Evolutionary conservation across 306 rosid species (phyloP).

Genomic region (Lathyrus aphaca): DNA sequence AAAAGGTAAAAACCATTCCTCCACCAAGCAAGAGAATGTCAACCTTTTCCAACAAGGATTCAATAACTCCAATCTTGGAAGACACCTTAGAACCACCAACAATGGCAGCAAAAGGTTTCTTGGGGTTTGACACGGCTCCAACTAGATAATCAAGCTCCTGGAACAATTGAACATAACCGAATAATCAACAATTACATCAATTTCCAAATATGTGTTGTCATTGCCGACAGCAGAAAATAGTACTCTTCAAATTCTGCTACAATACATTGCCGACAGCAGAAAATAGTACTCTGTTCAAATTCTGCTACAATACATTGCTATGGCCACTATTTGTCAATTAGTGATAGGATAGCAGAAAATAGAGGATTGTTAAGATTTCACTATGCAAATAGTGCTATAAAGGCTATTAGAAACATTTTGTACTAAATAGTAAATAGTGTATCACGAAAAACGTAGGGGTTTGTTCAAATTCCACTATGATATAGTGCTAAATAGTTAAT

Average conservation of each 20-base stretch:
- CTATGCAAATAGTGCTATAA: no score
- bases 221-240: neutral
- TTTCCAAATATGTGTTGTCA: neutral
- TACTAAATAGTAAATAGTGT: no score
- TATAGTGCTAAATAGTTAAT: no score
- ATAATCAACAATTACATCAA: conserved; percentile 16
- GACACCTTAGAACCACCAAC: conserved; percentile 98
- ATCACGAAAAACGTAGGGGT: no score
- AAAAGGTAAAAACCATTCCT: conserved; percentile 90
- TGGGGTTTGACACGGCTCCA: conserved; percentile 86
- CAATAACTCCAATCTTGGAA: conserved; percentile 88
- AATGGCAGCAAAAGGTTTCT: conserved; percentile 94
- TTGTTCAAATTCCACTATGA: no score
- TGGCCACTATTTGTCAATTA: neutral
- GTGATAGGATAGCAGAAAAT: no score
- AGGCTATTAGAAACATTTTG: no score
- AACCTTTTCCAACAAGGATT: conserved; percentile 83
- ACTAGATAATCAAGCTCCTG: conserved; percentile 96
- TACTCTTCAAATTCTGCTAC: neutral
- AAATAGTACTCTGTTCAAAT: neutral
- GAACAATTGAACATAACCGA: conserved; percentile 34
- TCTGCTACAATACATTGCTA: neutral
- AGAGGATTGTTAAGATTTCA: no score
- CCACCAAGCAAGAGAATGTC: conserved; percentile 85
- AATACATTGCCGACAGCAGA: neutral